Percentiles rank a stretch among this genome's conserved stretches.
Evolutionary conservation across 768 basidiomycete species (phyloP).

Genomic region (Postia placenta): DNA sequence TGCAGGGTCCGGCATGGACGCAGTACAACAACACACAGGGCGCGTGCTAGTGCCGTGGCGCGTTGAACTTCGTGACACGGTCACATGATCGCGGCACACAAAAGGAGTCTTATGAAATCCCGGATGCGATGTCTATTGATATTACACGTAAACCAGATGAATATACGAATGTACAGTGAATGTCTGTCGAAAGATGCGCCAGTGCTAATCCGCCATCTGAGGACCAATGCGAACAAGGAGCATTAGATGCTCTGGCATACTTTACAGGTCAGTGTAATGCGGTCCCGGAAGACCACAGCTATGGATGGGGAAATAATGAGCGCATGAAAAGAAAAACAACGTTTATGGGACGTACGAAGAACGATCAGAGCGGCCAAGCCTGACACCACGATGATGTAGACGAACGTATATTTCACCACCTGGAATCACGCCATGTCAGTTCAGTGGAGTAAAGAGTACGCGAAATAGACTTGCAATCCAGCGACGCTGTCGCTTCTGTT

Average conservation of each 20-base stretch:
- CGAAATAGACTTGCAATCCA: slow-evolving; percentile 62
- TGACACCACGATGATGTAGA: slow-evolving; percentile 74
- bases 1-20: too few species aligned
- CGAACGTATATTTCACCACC: slow-evolving; percentile 80
- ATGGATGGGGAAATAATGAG: slow-evolving; percentile 14
- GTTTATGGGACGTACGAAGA: slow-evolving; percentile 67
- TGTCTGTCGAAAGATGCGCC: slow-evolving; percentile 3
- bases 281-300: slow-evolving; percentile 80
- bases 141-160: slow-evolving; percentile 3
- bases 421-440: slow-evolving; percentile 27
- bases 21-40: too few species aligned
- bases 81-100: not conserved
- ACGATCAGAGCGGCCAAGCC: slow-evolving; percentile 77
- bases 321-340: too few species aligned
- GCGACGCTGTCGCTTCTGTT: slow-evolving; percentile 86
- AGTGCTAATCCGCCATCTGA: not conserved
- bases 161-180: slow-evolving; percentile 8
- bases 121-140: slow-evolving; percentile 6
- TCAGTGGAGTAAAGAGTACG: slow-evolving; percentile 2
- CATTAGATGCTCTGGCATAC: slow-evolving; percentile 83
- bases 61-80: too few species aligned
- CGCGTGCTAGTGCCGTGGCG: too few species aligned
- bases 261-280: slow-evolving; percentile 72
- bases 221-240: not conserved
- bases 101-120: not conserved